phyloP scores from a whole-genome alignment of 1,284 basidiomycete species.

The Apiotrichum veenhuisii region DNA sequence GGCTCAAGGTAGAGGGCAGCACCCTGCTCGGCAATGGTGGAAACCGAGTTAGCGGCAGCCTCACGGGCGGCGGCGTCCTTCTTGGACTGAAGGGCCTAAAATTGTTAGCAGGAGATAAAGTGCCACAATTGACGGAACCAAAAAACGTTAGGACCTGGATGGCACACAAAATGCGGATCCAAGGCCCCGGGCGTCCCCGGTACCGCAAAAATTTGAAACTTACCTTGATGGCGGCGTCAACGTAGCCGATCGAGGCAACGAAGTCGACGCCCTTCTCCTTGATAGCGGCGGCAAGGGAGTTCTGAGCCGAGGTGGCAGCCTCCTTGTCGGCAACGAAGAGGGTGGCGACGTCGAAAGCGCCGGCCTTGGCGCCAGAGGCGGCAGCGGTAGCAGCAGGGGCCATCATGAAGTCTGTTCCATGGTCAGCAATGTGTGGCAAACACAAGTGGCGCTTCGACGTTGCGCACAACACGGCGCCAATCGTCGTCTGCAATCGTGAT shows the following conservation, averaged over 20 bases:
- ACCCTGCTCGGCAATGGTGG: slow-evolving; percentile 66
- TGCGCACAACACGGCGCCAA: neutral
- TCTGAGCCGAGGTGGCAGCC: slow-evolving; percentile 64
- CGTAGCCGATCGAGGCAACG: slow-evolving; percentile 71
- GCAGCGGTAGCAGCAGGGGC: slow-evolving; percentile 45
- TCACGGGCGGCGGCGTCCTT: slow-evolving; percentile 54
- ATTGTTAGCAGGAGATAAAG: neutral
- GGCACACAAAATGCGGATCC: neutral
- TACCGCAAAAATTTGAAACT: slow-evolving; percentile 13
- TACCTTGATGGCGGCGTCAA: slow-evolving; percentile 71
- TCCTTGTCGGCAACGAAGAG: slow-evolving; percentile 51
- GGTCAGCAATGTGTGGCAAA: neutral
- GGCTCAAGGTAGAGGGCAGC: slow-evolving; percentile 85
- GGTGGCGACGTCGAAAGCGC: slow-evolving; percentile 48
- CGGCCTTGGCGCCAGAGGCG: slow-evolving; percentile 39
- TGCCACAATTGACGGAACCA: neutral
- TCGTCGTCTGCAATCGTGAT: neutral
- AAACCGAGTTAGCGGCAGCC: slow-evolving; percentile 46
- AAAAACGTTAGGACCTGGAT: neutral
- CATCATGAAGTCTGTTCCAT: slow-evolving; percentile 31
- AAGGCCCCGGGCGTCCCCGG: neutral
- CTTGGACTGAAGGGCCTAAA: slow-evolving; percentile 56
- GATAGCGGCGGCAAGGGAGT: slow-evolving; percentile 66
- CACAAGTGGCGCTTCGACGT: neutral
- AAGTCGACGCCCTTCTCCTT: slow-evolving; percentile 83